A percentile compares a stretch with the other conserved stretches of the same genome.
phyloP scores from a whole-genome alignment of 1,284 basidiomycete genomes.

The Ganoderma multipileum region DNA sequence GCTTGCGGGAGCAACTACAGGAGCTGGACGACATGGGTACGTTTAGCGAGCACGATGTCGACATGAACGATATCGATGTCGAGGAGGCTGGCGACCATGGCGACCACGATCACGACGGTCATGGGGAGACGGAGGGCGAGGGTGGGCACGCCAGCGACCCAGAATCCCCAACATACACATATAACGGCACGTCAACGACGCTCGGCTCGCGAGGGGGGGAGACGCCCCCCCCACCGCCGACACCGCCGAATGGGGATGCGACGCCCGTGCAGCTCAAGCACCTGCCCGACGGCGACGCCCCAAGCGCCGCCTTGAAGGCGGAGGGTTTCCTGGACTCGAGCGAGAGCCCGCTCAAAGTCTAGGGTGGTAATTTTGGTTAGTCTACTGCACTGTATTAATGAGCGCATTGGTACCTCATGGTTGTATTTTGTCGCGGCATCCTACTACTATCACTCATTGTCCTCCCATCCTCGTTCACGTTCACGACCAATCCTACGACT shows the following conservation, averaged over 20 bases:
- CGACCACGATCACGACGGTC: conserved; percentile 26
- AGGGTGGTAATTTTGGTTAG: conserved; percentile 24
- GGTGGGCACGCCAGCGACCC: conserved; percentile 28
- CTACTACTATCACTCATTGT: conserved; percentile 7
- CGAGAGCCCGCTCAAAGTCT: conserved; percentile 70
- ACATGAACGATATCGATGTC: conserved; percentile 34
- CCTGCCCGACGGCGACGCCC: conserved; percentile 59
- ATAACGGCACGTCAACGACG: conserved; percentile 13
- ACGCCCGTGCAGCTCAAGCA: conserved; percentile 52
- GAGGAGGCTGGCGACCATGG: conserved; percentile 23
- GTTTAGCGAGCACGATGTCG: conserved; percentile 37
- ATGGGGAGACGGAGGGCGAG: conserved; percentile 23
- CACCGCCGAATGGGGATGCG: conserved; percentile 53
- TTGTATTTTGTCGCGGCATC: conserved; percentile 16
- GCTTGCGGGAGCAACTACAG: conserved; percentile 64
- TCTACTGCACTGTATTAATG: conserved; percentile 33
- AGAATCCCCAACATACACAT: conserved; percentile 32
- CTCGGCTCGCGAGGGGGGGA: conserved; percentile 46
- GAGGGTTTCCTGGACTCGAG: conserved; percentile 80
- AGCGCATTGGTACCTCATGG: conserved; percentile 10
- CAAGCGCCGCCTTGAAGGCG: conserved; percentile 60
- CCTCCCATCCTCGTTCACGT: background rate
- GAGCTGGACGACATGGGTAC: conserved; percentile 58
- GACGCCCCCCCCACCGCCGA: conserved; percentile 52
- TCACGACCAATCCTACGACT: background rate